These are phyloP conservation scores for Botryotinia calthae DNA, from an alignment of 2,329 filamentous ascomycete species.

Conservation along the genomic window DNA sequence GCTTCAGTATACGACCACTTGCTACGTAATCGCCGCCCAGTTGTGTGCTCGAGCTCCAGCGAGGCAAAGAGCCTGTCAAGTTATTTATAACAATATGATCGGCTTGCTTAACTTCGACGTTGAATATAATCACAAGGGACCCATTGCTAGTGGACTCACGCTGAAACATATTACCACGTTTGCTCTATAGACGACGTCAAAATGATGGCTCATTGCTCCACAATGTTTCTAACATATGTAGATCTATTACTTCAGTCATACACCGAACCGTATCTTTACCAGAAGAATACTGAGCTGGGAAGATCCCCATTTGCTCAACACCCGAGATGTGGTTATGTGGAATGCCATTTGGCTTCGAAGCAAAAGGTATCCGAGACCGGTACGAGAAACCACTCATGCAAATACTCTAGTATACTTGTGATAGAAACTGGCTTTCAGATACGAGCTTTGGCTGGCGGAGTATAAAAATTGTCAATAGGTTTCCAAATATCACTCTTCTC, in stretches of 20 bases:
- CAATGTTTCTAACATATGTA: not conserved
- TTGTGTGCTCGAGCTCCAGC: not conserved
- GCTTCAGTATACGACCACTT: not conserved
- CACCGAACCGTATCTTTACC: not conserved
- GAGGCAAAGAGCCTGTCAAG: not conserved
- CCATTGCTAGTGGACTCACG: not conserved
- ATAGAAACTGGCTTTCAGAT: slow-evolving; percentile 54
- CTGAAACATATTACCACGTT: not conserved
- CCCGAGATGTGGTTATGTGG: slow-evolving; percentile 22
- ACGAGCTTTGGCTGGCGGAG: not conserved
- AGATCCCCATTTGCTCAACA: slow-evolving; percentile 71
- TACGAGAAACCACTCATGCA: not conserved
- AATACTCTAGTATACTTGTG: slow-evolving; percentile 68
- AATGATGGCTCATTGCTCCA: not conserved
- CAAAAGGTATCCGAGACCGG: slow-evolving; percentile 42
- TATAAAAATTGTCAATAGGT: not conserved
- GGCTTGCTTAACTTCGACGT: not conserved
- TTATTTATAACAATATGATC: not conserved
- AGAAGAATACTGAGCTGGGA: slow-evolving; percentile 28
- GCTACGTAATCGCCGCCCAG: not conserved
- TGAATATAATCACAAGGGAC: not conserved
- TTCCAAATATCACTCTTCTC: not conserved
- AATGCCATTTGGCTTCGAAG: slow-evolving; percentile 66
- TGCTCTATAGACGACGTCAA: not conserved
- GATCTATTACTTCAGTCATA: not conserved